Evolutionary conservation across 73 alveolate species (phyloP).

Genomic region (Breviolum minutum): DNA sequence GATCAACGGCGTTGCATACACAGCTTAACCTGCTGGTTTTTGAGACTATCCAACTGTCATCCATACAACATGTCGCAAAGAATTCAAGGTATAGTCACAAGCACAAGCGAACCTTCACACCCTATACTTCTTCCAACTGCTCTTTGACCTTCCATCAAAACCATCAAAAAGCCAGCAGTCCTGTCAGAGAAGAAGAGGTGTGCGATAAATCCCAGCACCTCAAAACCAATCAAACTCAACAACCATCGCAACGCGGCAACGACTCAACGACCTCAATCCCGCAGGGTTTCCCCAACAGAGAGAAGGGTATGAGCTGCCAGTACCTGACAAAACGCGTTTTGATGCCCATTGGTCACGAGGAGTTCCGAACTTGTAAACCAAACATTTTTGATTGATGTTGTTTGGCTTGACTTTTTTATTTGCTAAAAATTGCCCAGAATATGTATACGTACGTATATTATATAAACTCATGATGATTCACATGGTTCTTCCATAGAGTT

Average conservation of each 20-base stretch:
- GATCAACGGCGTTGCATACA: too few relatives aligned
- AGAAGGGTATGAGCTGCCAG: constrained; percentile 53
- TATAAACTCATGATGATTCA: not conserved
- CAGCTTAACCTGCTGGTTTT: too few relatives aligned
- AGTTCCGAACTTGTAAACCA: not conserved
- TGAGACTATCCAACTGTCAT: too few relatives aligned
- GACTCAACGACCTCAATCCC: too few relatives aligned
- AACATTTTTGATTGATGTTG: not conserved
- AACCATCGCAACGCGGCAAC: too few relatives aligned
- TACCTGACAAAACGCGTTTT: not conserved
- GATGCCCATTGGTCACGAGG: not conserved
- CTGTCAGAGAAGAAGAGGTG: constrained; percentile 90
- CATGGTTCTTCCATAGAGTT: too few relatives aligned
- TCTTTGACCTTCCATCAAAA: not conserved
- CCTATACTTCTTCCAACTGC: too few relatives aligned
- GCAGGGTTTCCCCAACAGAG: not conserved
- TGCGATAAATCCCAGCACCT: constrained; percentile 68
- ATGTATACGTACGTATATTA: too few relatives aligned
- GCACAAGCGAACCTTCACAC: too few relatives aligned
- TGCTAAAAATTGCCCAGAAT: not conserved
- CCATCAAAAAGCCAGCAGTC: not conserved
- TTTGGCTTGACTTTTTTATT: too few relatives aligned
- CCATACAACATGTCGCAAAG: too few relatives aligned
- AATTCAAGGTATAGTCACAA: too few relatives aligned
- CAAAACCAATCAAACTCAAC: not conserved